Evolutionary conservation across 768 basidiomycete species (phyloP), one percentile per base, ranked within the genome.

Genomic region (Gymnopilus junonius): DNA sequence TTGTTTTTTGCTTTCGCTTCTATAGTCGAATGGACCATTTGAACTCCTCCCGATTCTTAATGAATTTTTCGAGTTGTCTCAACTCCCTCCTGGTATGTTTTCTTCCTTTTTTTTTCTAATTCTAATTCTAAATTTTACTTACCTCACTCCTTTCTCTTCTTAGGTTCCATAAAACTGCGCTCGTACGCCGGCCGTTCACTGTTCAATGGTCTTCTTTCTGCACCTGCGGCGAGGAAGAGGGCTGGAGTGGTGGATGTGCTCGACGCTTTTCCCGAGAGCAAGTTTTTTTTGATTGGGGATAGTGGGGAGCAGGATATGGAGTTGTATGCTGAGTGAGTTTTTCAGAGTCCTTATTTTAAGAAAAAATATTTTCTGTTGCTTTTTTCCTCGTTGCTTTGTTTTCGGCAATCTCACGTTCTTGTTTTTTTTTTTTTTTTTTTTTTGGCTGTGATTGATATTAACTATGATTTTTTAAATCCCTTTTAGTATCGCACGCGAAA

Each of bases 221-320:
- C 93, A 4, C 90, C 94, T 2, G 91, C 94, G 1, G 83, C 86
- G 20, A 86, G 96, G 35, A 99, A 99, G 76, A 87, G 89, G 5
- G 85, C 85, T 0, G 91, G 90, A 20, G 86, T 98, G 8, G 72
- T 89, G n/a, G 92, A 95, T 39, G 80, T 94, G 21, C 78, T 96
- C 12, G 83, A 90, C 39, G 79, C 86, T 2, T 96, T 96, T 73
- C 87, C 87, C 0, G 80, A 87, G 40, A 87, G 92, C 1, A 79
- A 76, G 39, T 97, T 99, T 76, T 75, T 98, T 70, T 85, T 96
- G 53, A 81, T 99, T 40, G 97, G 97, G 7, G 97, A 99, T 73
- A 87, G 90, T 0, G 97, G 96, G 34, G 97, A 99, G 72, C 96
- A 97, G 67, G 97, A 99, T 75, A 77, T 99, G 45, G 95, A 99